Percentiles rank a stretch among this genome's conserved stretches.
These are phyloP conservation scores for Vigna angularis DNA, from an alignment of 306 rosid species.

Conservation along the genomic window DNA sequence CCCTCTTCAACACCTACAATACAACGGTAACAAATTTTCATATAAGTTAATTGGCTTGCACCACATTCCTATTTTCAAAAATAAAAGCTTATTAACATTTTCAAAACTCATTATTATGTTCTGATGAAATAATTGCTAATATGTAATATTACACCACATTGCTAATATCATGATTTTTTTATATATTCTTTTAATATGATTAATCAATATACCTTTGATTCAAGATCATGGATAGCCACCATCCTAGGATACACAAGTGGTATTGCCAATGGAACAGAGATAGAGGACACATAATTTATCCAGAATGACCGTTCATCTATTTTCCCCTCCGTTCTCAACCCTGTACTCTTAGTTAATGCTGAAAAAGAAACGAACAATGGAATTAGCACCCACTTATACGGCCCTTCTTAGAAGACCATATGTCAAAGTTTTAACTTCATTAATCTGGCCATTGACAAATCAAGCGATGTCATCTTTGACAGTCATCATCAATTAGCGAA, in stretches of 20 bases:
- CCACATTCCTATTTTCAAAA: not conserved
- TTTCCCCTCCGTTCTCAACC: conserved; percentile 83
- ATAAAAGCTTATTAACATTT: not conserved
- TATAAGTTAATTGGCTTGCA: conserved; percentile 18
- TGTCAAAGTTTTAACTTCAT: conserved; percentile 37
- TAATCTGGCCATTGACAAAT: conserved; percentile 23
- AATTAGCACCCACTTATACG: conserved; percentile 39
- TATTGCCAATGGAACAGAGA: conserved; percentile 84
- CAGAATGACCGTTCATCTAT: conserved; percentile 93
- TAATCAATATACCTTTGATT: conserved; percentile 66
- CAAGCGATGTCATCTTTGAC: conserved; percentile 29
- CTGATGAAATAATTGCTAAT: conserved; percentile 16
- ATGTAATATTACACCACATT: not conserved
- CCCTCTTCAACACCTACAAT: conserved; percentile 8
- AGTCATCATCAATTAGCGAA: conserved; percentile 32
- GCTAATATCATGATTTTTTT: conserved; percentile 15
- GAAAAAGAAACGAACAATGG: conserved; percentile 50
- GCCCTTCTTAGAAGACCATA: conserved; percentile 31
- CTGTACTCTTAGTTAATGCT: conserved; percentile 90
- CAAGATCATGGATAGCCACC: conserved; percentile 84
- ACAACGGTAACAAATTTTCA: conserved; percentile 16
- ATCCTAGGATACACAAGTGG: conserved; percentile 97
- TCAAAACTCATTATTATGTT: not conserved
- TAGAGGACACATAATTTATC: conserved; percentile 81
- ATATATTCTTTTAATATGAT: conserved; percentile 9